Conservation (phyloP, 228 moss, liverwort and hornwort species). For the Sphagnum fallax region DNA sequence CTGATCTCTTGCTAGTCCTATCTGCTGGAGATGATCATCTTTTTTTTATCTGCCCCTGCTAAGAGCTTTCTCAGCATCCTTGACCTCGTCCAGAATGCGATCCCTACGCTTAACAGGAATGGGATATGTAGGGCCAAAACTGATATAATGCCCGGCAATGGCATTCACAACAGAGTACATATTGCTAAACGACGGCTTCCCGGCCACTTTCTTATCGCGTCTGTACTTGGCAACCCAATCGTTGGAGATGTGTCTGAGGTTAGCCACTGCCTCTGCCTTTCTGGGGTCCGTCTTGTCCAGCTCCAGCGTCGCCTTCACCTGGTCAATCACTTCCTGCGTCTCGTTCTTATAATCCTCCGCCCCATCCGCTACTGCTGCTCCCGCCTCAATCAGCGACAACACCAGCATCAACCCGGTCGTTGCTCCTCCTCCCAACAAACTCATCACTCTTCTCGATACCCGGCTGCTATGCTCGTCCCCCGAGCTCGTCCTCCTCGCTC, state of each 20-base stretch:
- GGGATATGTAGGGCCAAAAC: conserved; percentile 83
- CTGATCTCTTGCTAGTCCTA: too few relatives aligned
- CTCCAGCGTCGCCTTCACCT: conserved; percentile 69
- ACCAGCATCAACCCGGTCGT: too few relatives aligned
- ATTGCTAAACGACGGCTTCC: conserved; percentile 89
- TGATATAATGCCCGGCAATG: conserved; percentile 85
- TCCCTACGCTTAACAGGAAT: conserved; percentile 87
- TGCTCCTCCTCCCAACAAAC: too few relatives aligned
- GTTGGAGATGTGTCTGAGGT: conserved; percentile 68
- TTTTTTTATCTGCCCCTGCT: conserved; percentile 49
- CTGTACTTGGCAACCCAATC: conserved; percentile 97
- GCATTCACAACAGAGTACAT: conserved; percentile 98
- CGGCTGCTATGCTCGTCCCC: too few relatives aligned
- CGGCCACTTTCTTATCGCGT: conserved; percentile 74
- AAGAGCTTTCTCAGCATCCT: conserved; percentile 85
- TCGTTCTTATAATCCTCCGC: conserved; percentile 87
- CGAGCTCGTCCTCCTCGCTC: too few relatives aligned
- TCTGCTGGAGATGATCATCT: not conserved
- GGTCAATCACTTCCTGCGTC: conserved; percentile 81
- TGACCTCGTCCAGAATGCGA: conserved; percentile 87
- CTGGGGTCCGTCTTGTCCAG: conserved; percentile 81
- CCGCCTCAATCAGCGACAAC: too few relatives aligned
- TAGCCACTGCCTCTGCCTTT: conserved; percentile 75
- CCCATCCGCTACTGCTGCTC: conserved; percentile 54
- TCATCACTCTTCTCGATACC: too few relatives aligned